A percentile compares a stretch with the other conserved stretches of the same genome.
phyloP scores from a whole-genome alignment of 768 basidiomycete species.

The Mycena filopes region DNA sequence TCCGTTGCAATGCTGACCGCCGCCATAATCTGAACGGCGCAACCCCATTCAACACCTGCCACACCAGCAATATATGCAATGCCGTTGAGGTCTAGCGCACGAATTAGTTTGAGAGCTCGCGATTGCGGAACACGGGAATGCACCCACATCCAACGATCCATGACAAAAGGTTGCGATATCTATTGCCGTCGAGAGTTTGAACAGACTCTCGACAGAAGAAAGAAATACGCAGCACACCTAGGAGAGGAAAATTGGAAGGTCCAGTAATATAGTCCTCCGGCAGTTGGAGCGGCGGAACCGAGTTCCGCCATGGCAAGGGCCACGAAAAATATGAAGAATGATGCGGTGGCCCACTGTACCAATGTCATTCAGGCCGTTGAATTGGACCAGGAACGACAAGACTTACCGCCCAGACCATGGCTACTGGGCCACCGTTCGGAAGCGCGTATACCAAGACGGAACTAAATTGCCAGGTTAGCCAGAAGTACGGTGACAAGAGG shows the following conservation, averaged over 20 bases:
- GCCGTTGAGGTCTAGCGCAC: constrained; percentile 59
- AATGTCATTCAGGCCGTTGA: too few relatives aligned
- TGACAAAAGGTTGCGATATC: constrained; percentile 59
- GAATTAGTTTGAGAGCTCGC: neutral
- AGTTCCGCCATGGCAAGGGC: constrained; percentile 63
- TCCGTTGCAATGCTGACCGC: constrained; percentile 52
- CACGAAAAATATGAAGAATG: constrained; percentile 57
- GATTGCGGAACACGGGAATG: neutral
- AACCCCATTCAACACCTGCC: constrained; percentile 66
- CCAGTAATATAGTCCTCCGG: constrained; percentile 60
- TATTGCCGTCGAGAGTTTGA: neutral
- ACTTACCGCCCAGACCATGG: too few relatives aligned
- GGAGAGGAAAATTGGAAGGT: constrained; percentile 78
- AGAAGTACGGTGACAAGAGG: too few relatives aligned
- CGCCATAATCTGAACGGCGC: constrained; percentile 61
- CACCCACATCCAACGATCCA: constrained; percentile 72
- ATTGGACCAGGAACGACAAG: too few relatives aligned
- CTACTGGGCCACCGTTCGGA: too few relatives aligned
- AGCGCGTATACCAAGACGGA: too few relatives aligned
- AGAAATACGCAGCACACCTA: constrained; percentile 55
- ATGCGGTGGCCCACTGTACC: constrained; percentile 58
- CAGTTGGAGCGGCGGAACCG: constrained; percentile 61
- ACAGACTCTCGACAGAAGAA: too few relatives aligned
- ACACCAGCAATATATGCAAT: constrained; percentile 53
- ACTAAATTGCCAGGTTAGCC: too few relatives aligned